These are phyloP conservation scores for Tylopilus orsonianus DNA, from an alignment of 1,284 basidiomycete species.

Conservation along the genomic window DNA sequence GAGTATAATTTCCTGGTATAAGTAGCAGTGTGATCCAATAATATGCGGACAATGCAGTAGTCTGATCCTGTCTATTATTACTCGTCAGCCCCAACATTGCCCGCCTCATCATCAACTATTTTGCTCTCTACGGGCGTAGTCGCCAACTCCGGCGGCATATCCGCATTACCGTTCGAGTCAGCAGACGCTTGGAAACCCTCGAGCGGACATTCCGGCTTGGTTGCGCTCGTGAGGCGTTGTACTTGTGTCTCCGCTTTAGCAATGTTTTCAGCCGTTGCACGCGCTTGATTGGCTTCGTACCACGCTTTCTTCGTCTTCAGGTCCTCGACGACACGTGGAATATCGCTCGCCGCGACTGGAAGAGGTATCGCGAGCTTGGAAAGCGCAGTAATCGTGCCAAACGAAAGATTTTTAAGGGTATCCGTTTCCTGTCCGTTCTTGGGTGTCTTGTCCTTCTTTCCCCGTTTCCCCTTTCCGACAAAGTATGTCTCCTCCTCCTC, in stretches of 20 bases:
- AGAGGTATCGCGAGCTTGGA: conserved; percentile 89
- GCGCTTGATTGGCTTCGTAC: conserved; percentile 81
- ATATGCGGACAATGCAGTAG: conserved; percentile 14
- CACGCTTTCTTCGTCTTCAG: conserved; percentile 94
- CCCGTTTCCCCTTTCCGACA: conserved; percentile 75
- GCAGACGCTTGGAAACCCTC: conserved; percentile 37
- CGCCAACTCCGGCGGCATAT: conserved; percentile 48
- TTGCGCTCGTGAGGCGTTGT: conserved; percentile 53
- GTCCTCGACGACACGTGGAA: conserved; percentile 85
- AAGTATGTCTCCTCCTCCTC: conserved; percentile 86
- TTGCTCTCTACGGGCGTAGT: conserved; percentile 40
- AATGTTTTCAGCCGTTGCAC: conserved; percentile 69
- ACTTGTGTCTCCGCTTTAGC: conserved; percentile 82
- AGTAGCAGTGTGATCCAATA: conserved; percentile 20
- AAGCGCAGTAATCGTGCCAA: conserved; percentile 85
- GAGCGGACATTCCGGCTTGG: conserved; percentile 46
- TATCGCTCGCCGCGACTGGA: conserved; percentile 76
- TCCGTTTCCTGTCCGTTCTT: conserved; percentile 44
- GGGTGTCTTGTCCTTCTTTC: conserved; percentile 53
- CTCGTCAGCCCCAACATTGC: conserved; percentile 44
- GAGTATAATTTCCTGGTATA: conserved; percentile 17
- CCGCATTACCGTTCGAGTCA: conserved; percentile 46
- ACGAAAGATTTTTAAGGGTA: conserved; percentile 56
- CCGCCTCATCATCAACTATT: conserved; percentile 34
- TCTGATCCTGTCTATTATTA: conserved; percentile 28